Evolutionary conservation across 768 basidiomycete species (phyloP).

Genomic region (Rhodosporidiobolus odoratus): DNA sequence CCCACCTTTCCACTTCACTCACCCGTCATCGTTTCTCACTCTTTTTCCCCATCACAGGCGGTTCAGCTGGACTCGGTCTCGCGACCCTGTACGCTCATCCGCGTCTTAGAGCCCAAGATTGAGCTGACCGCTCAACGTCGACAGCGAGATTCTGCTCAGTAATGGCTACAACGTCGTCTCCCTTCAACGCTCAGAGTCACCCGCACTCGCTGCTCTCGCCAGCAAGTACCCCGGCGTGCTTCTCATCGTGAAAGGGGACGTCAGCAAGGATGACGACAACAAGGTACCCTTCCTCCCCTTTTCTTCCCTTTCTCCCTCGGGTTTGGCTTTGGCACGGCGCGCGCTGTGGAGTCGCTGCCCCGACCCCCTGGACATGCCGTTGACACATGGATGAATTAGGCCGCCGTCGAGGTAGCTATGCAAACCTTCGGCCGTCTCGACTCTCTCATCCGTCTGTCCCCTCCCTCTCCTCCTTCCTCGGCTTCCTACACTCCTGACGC

Average conservation of each 20-base stretch:
- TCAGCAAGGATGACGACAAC: conserved; percentile 50
- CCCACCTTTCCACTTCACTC: neutral
- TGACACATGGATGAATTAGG: too few species aligned
- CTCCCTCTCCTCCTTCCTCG: neutral
- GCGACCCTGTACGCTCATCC: conserved; percentile 64
- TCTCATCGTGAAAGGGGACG: conserved; percentile 62
- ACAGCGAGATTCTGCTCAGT: conserved; percentile 28
- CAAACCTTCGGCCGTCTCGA: conserved; percentile 63
- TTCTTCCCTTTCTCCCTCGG: conserved; percentile 52
- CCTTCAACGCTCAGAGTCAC: conserved; percentile 63
- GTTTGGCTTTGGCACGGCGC: too few species aligned
- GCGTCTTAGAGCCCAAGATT: too few species aligned
- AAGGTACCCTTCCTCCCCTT: conserved; percentile 44
- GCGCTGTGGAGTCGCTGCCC: too few species aligned
- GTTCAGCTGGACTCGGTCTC: conserved; percentile 75
- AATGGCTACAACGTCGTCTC: conserved; percentile 68
- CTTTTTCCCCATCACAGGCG: conserved; percentile 56
- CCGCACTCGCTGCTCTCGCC: conserved; percentile 60
- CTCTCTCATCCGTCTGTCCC: conserved; percentile 50
- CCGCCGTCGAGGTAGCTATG: conserved; percentile 56
- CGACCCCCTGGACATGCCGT: too few species aligned
- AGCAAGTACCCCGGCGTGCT: conserved; percentile 50
- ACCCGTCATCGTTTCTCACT: too few species aligned
- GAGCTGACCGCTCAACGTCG: neutral
- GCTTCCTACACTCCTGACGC: neutral